These are phyloP conservation scores for Penicillium cinerascens DNA, from an alignment of 495 filamentous ascomycete genomes.

Conservation along the genomic window DNA sequence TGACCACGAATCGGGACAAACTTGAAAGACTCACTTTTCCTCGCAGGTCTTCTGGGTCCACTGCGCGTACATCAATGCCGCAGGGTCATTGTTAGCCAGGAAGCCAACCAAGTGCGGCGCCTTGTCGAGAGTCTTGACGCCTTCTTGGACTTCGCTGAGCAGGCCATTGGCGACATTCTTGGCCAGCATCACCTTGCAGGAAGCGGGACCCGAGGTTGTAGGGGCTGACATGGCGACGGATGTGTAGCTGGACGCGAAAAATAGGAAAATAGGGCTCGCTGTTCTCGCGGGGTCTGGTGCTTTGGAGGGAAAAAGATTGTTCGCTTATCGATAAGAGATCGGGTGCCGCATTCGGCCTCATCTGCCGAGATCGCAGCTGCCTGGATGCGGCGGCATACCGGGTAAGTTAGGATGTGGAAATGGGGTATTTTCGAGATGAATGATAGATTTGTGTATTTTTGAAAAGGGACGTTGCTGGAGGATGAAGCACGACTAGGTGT, in stretches of 20 bases:
- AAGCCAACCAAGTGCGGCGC: slow-evolving; percentile 84
- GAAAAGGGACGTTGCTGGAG: not conserved
- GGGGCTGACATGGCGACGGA: slow-evolving; percentile 33
- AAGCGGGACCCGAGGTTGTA: slow-evolving; percentile 40
- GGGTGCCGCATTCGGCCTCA: slow-evolving; percentile 36
- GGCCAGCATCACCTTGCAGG: slow-evolving; percentile 89
- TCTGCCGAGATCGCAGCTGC: slow-evolving; percentile 7
- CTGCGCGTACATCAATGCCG: slow-evolving; percentile 88
- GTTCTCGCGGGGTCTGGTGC: slow-evolving; percentile 16
- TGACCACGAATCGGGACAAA: slow-evolving; percentile 9
- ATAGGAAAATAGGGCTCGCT: slow-evolving; percentile 9
- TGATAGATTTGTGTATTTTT: not conserved
- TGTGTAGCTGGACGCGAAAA: slow-evolving; percentile 5
- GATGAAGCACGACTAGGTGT: too few relatives aligned
- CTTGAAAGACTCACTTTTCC: slow-evolving; percentile 70
- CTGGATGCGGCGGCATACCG: not conserved
- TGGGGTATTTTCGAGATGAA: not conserved
- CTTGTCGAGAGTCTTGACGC: slow-evolving; percentile 62
- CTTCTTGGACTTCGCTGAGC: slow-evolving; percentile 69
- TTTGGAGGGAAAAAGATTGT: slow-evolving; percentile 34
- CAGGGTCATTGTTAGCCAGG: slow-evolving; percentile 86
- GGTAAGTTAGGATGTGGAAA: not conserved
- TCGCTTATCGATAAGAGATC: slow-evolving; percentile 47
- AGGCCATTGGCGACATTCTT: slow-evolving; percentile 78
- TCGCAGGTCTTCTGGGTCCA: slow-evolving; percentile 95